Evolutionary conservation across 495 filamentous ascomycete species (phyloP), one percentile per base, ranked within the genome.

Genomic region (Umbilicaria muhlenbergii): DNA sequence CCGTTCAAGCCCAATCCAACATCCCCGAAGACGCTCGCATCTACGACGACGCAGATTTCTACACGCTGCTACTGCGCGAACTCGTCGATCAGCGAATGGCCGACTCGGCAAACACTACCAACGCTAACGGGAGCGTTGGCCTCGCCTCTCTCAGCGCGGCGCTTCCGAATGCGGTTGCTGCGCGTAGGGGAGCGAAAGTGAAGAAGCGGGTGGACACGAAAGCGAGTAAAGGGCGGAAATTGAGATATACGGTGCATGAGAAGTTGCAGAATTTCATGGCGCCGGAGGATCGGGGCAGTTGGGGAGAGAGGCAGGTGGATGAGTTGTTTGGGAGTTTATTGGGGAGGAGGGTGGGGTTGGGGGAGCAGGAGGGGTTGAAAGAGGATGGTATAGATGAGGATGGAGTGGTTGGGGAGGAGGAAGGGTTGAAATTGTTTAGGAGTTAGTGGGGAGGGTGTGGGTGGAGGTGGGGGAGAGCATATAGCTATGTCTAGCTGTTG

Each of bases 231-330:
- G 91, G 91, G 5, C 67, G 91, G 41, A 98, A 94, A 63, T 73
- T 98, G 74, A 67, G 81, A 36, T 96, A 83, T 62, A 85, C 80
- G 38, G 86, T 96, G 14, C 89, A 96, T 53, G 87, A 96, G 66
- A 96, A 94, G 61, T 60, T 98, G 48, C 83, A 91, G 66, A 95
- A 95, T 64, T 96, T 96, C 57, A 94, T 95, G 88, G 88, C 86
- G 24, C 81, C 89, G 0, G 83, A 93, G 58, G 83, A 93, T 56
- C 65, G 82, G 24, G 71, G 78, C 3, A 57, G 49, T 11, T 94
- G 88, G 88, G 81, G 83, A 39, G 69, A 75, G 41, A 69, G 74
- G 41, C 83, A 86, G 34, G 75, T 85, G 41, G 83, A 86, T 54
- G 75, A 93, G 53, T 78, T 98, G 54, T 95, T 98, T 64, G 80